Percentiles rank a stretch among this genome's conserved stretches.
These are phyloP conservation scores for Chimonanthus salicifolius DNA, from an alignment of 164 flowering plant genomes.

Conservation along the genomic window DNA sequence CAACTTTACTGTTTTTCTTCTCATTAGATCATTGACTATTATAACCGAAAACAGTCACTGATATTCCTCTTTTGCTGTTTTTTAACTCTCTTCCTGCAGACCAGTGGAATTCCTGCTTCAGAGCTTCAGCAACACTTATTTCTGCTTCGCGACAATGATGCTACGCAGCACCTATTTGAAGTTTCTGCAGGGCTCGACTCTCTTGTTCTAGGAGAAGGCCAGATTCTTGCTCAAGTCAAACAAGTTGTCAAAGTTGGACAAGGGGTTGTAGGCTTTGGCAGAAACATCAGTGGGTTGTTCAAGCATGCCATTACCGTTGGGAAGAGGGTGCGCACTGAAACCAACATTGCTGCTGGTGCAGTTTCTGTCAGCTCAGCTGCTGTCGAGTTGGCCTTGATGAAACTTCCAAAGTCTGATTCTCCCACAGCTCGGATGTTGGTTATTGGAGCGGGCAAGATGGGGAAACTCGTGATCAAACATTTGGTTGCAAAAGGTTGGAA, in stretches of 20 bases:
- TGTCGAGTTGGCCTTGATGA: conserved; percentile 88
- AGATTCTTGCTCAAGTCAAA: conserved; percentile 93
- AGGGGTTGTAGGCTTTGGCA: conserved; percentile 81
- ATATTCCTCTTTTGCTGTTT: background rate
- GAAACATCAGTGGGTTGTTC: conserved; percentile 85
- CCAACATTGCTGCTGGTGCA: conserved; percentile 89
- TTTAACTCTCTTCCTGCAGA: conserved; percentile 41
- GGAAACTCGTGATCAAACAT: conserved; percentile 96
- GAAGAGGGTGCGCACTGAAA: conserved; percentile 84
- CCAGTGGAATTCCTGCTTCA: conserved; percentile 81
- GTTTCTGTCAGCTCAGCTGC: conserved; percentile 99
- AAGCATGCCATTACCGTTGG: conserved; percentile 92
- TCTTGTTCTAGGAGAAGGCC: conserved; percentile 93
- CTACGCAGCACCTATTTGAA: conserved; percentile 84
- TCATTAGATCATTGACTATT: background rate
- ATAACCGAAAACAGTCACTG: no score
- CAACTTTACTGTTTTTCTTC: background rate
- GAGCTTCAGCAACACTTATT: conserved; percentile 81
- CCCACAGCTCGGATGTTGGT: conserved; percentile 68
- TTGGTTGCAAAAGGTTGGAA: conserved; percentile 91
- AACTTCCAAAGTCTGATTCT: conserved; percentile 67
- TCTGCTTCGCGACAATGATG: conserved; percentile 77
- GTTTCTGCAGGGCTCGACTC: conserved; percentile 97
- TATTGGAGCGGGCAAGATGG: conserved; percentile 20
- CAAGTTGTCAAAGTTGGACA: conserved; percentile 88